Evolutionary conservation across 306 rosid species (phyloP).

Genomic region (Arachis hypogaea): DNA sequence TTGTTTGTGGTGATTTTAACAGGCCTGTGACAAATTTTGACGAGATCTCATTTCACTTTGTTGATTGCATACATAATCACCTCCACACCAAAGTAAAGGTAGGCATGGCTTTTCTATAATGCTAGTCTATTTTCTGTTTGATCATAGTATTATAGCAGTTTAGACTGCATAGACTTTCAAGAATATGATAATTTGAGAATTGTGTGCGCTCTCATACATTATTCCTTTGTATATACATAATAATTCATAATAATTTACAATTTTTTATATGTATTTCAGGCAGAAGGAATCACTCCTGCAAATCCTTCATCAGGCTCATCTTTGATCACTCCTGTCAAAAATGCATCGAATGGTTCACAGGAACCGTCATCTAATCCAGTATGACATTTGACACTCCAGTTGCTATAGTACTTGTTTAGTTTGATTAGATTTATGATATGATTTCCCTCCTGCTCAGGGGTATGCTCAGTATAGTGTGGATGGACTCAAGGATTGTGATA

Average conservation of each 20-base stretch:
- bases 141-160: background rate
- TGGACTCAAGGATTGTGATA: slow-evolving; percentile 68
- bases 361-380: slow-evolving; percentile 60
- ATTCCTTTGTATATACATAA: background rate
- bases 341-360: slow-evolving; percentile 52
- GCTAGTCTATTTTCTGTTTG: slow-evolving; percentile 9
- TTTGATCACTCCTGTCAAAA: slow-evolving; percentile 52
- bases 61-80: slow-evolving; percentile 86
- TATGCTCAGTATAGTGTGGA: slow-evolving; percentile 60
- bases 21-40: slow-evolving; percentile 86
- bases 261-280: slow-evolving; percentile 40
- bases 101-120: slow-evolving; percentile 15
- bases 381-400: slow-evolving; percentile 35
- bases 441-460: slow-evolving; percentile 49
- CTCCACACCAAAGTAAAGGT: slow-evolving; percentile 68
- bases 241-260: slow-evolving; percentile 10
- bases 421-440: slow-evolving; percentile 26
- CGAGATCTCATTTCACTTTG: slow-evolving; percentile 84
- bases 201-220: background rate
- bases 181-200: slow-evolving; percentile 26
- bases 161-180: background rate
- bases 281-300: slow-evolving; percentile 52
- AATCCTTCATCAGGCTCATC: slow-evolving; percentile 50
- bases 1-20: slow-evolving; percentile 40
- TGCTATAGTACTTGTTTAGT: slow-evolving; percentile 18